phyloP scores from a whole-genome alignment of 345 rosid species.

The Ailanthus altissimus region DNA sequence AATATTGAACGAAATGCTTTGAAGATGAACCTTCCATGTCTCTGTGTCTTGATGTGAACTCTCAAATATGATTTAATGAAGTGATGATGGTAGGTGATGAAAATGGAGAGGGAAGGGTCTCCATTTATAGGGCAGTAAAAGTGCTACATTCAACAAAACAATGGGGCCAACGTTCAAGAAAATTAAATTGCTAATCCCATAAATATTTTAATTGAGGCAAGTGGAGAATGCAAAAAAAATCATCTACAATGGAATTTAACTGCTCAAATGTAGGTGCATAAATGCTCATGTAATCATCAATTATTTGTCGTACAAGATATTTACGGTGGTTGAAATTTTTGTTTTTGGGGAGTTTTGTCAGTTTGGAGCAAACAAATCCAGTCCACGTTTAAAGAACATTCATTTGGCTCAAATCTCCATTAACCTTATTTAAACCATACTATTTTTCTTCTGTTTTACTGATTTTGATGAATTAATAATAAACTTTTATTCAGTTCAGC shows the following conservation, averaged over 20 bases:
- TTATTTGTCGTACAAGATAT: not conserved
- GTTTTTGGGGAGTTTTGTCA: not conserved
- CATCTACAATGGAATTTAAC: not conserved
- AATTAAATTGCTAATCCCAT: no score
- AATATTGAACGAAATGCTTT: conserved; percentile 8
- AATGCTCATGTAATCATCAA: not conserved
- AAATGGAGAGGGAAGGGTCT: not conserved
- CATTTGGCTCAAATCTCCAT: no score
- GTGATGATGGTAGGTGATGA: conserved; percentile 23
- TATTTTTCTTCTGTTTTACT: no score
- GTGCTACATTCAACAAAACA: not conserved
- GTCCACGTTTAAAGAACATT: no score
- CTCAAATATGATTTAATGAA: conserved; percentile 7
- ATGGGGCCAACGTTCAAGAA: not conserved
- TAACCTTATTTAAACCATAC: no score
- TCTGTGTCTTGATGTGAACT: not conserved
- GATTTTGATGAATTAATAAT: no score
- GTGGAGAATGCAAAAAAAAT: not conserved
- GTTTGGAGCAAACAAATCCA: not conserved
- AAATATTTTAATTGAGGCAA: not conserved
- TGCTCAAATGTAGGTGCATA: not conserved
- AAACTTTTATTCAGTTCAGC: no score
- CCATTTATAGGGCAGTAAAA: conserved; percentile 28
- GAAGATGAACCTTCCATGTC: conserved; percentile 27
- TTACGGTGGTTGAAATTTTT: not conserved